Base-by-base conservation (phyloP, 805 yeast species). In the Kluyveromyces lactis region DNA sequence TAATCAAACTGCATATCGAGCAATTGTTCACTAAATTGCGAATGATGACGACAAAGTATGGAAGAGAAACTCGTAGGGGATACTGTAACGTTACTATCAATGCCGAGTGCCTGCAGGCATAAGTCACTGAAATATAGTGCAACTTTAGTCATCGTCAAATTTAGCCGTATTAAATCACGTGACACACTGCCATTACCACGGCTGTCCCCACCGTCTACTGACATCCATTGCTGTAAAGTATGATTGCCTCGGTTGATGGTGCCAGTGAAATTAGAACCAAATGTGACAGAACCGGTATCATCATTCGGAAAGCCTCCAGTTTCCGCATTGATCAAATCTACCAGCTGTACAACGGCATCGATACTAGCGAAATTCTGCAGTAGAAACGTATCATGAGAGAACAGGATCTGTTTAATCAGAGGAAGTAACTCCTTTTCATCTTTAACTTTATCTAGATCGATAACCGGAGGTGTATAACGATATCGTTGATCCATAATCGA, bases 321-420 rank as follows among this genome's bases (percentile, higher is more conserved):
- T 9, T 21, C 24, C 8, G 6, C 24, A 21, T 21, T 21, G 24
- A 21, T 9, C 6, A 9, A 21, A 21, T 21, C 24, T 21, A 9
- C 3, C 33, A 56, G 38, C 2, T 31, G 43, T 34, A 47, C 50
- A 15, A 58, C 26, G 2, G 38, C 38, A 3, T 40, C 45, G 34
- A 46, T 44, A 33, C 56, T 51, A 6, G 64, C 62, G 39, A 52
- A 58, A 42, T 59, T 58, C 34, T 53, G 49, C 46, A 59, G 39
- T 15, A 58, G 39, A 34, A 59, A 55, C 5, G 55, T 51, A 41
- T 58, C 60, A 34, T 48, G 33, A 21, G 41, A 32, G 21, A 44
- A 26, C 21, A 58, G 35, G 16, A 56, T 47, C 5, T 42, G 33
- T 36, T 45, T 49, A 12, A 58, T 47, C 9, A 49, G 41, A 3